Base-by-base conservation (phyloP, 2,329 filamentous ascomycete species). In the Sporothrix sp. region DNA sequence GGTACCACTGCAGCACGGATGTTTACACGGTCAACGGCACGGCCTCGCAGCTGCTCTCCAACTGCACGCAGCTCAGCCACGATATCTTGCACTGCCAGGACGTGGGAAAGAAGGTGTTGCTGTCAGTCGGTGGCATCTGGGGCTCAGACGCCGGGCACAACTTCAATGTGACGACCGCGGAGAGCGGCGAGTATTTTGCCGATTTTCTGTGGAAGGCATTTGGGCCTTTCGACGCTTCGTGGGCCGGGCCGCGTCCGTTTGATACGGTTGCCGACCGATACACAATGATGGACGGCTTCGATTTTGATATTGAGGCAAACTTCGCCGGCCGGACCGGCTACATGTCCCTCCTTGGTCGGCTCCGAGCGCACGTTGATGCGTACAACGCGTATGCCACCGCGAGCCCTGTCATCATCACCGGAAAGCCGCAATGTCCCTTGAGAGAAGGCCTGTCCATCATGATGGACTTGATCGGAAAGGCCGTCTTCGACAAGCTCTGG, bases 81-180 rank as follows among this genome's bases (percentile, higher is more conserved):
- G 49, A 47, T 25, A 51, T 51, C 30, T 20, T 40, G n/a, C 21
- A 51, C 36, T 51, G 49, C 36, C 49, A 51, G 36, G 27, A 21
- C 10, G 36, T 33, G 7, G 42, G 49, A 5, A 51, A 40, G n/a
- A 40, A 40, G 23, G 43, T 51, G 2, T 23, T 51, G 1, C 37
- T 51, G 16, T 51, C 50, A 2, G 32, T 45, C 4, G 43, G 43
- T 4, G 50, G 50, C 14, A 13, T 28, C 28, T 51, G 50, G 50
- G 32, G 21, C 9, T 13, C 36, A 3, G 36, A 47, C 13, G 21
- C 43, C 10, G 37, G 13, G 8, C 36, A 36, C 36, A 28, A 51
- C 36, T 51, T 47, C 30, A 36, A 25, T 3, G 50, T 51, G 20
- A 47, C 50, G 13, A 47, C 50, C 5, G n/a, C 38, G 37, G 50